Evolutionary conservation across 306 rosid genomes (phyloP).

Genomic region (Acacia acuminata): DNA sequence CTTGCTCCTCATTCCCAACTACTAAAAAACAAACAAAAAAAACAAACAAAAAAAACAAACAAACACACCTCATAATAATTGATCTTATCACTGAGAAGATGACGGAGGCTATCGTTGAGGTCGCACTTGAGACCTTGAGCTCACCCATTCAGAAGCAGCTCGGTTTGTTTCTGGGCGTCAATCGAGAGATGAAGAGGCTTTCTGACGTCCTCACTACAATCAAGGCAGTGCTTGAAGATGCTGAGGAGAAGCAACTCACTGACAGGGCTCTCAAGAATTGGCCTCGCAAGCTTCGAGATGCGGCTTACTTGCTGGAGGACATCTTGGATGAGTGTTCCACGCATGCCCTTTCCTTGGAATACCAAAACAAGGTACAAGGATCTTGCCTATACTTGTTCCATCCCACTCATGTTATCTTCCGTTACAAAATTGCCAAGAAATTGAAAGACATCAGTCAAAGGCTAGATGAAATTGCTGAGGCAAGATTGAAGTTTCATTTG

Average conservation of each 20-base stretch:
- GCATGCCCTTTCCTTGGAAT: background rate
- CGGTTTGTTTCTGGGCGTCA: background rate
- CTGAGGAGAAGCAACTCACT: background rate
- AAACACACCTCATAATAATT: background rate
- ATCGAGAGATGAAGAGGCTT: background rate
- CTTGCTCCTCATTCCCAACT: background rate
- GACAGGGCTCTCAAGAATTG: background rate
- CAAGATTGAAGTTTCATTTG: background rate
- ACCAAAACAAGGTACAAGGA: background rate
- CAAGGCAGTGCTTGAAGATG: background rate
- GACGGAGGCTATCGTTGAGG: background rate
- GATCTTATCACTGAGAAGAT: background rate
- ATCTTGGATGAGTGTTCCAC: slow-evolving; percentile 29
- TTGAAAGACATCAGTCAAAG: background rate
- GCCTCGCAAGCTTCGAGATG: background rate
- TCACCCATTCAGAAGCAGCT: background rate
- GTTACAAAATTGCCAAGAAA: background rate
- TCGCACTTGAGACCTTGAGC: background rate
- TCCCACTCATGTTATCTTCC: background rate
- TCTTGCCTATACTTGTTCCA: background rate
- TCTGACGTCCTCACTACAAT: background rate
- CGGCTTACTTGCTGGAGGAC: slow-evolving; percentile 13
- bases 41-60: too few relatives aligned
- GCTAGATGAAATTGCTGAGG: background rate
- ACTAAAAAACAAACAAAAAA: background rate